Evolutionary conservation across 176 grass and related monocot species (phyloP), one percentile per base, ranked within the genome.

Genomic region (Puccinellia tenuiflora): DNA sequence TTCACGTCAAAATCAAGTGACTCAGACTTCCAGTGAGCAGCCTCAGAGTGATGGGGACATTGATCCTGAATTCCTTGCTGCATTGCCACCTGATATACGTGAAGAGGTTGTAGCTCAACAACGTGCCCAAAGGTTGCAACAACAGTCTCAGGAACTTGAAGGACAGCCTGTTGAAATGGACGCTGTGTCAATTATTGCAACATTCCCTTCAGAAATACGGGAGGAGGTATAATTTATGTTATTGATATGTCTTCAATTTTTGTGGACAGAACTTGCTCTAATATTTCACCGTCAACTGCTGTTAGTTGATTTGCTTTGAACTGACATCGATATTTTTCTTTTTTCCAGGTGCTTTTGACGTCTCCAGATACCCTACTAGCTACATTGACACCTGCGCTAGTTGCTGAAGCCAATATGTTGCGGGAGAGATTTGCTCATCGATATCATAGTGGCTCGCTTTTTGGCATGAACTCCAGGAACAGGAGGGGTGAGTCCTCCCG

Each of bases 1-100:
- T 76, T 96, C 97, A 81, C 91, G 92, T 68, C 97, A 99, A 85
- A 94, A 99, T 90, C 93, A 99, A 83, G 97, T 86, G 31, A 79
- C 80, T 54, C 93, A 93, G 26, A 60, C 91, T 82, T 99, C 91
- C 77, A 84, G 68, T 80, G 97, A 99, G 68, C 93, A 75, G 60
- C 74, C 85, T 79, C 93, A 99, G 55, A 86, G 70, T 83, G 93
- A 96, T 81, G 91, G 75, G 8, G 96, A 99, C 64, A 99, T 99
- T 83, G 96, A 99, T 92, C 97, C 97, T 81, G 97, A 99, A 83
- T 99, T 99, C 83, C 91, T 99, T 74, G 97, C 97, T 89, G 97
- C 97, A 13, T 93, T 99, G 88, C 97, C 97, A 9, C 84, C 97
- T 89, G 97, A 99, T 94, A 99, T 99, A 66, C 83, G 93, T 53